Conservation (phyloP, 202 grass and related monocot species). For the Panicum hallii region DNA sequence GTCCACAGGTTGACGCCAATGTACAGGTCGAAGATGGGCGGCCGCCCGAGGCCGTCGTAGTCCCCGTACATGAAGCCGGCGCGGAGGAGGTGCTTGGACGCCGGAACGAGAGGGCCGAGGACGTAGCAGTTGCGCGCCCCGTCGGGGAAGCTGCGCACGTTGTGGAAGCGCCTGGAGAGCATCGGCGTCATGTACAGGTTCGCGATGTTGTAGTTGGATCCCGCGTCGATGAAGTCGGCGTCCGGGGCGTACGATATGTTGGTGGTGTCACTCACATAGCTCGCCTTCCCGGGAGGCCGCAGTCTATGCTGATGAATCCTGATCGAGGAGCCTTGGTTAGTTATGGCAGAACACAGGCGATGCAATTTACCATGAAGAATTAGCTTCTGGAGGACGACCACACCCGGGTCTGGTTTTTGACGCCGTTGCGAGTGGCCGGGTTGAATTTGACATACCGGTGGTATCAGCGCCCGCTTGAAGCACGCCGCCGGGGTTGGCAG, state of each 20-base stretch:
- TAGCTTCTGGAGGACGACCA: too few relatives aligned
- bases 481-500: too few relatives aligned
- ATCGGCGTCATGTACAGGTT: slow-evolving; percentile 3
- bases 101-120: too few relatives aligned
- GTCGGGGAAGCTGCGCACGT: slow-evolving; percentile 49
- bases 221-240: slow-evolving; percentile 44
- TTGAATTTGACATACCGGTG: too few relatives aligned
- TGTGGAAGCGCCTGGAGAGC: slow-evolving; percentile 14
- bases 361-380: too few relatives aligned
- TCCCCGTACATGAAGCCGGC: slow-evolving; percentile 62
- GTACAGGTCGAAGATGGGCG: slow-evolving; percentile 61
- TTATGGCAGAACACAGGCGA: too few relatives aligned
- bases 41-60: slow-evolving; percentile 55
- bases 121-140: slow-evolving; percentile 58
- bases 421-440: too few relatives aligned
- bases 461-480: too few relatives aligned
- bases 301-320: slow-evolving; percentile 67
- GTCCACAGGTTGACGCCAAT: slow-evolving; percentile 63
- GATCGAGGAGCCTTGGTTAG: neutral
- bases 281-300: slow-evolving; percentile 39
- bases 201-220: slow-evolving; percentile 38
- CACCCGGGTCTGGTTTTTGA: too few relatives aligned
- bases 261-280: slow-evolving; percentile 22
- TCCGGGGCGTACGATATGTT: slow-evolving; percentile 38
- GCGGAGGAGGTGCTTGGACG: neutral